Evolutionary conservation across 73 alveolate genomes (phyloP).

Genomic region (Paramecium sexaurelia): DNA sequence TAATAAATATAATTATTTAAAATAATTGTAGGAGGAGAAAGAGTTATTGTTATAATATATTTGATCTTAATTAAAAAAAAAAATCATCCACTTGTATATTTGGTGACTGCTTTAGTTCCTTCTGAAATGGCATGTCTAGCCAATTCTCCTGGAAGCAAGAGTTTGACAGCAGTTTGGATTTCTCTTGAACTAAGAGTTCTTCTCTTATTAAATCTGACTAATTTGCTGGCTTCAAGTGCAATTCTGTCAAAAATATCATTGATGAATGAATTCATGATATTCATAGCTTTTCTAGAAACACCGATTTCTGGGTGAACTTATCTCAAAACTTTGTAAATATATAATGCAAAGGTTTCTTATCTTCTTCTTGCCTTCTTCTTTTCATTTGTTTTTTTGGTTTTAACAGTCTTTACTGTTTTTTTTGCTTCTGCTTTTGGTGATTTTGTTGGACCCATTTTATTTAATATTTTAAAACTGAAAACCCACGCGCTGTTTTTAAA

Average conservation of each 20-base stretch:
- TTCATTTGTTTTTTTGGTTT: constrained; percentile 62
- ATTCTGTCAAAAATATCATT: constrained; percentile 79
- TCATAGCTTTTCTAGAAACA: constrained; percentile 80
- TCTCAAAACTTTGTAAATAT: constrained; percentile 78
- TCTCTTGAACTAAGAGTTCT: constrained; percentile 79
- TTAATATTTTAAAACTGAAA: constrained; percentile 25
- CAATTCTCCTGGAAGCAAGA: constrained; percentile 80
- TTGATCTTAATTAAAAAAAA: constrained; percentile 14
- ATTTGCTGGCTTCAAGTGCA: constrained; percentile 76
- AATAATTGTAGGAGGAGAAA: background rate
- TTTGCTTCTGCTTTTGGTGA: constrained; percentile 73
- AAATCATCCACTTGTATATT: constrained; percentile 69
- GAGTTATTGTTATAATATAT: background rate
- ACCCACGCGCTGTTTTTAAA: background rate
- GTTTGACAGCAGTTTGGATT: constrained; percentile 80
- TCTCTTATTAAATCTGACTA: constrained; percentile 75
- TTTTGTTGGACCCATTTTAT: constrained; percentile 68
- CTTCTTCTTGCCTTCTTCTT: constrained; percentile 74
- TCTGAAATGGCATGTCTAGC: constrained; percentile 82
- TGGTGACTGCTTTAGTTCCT: constrained; percentile 82
- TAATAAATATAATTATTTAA: background rate
- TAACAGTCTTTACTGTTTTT: constrained; percentile 70
- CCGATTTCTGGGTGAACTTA: constrained; percentile 84
- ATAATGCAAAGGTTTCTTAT: constrained; percentile 76
- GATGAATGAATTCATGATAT: constrained; percentile 78